Percentiles rank a stretch among this genome's conserved stretches.
Conservation (phyloP, 495 filamentous ascomycete species). For the Neurospora terricola region DNA sequence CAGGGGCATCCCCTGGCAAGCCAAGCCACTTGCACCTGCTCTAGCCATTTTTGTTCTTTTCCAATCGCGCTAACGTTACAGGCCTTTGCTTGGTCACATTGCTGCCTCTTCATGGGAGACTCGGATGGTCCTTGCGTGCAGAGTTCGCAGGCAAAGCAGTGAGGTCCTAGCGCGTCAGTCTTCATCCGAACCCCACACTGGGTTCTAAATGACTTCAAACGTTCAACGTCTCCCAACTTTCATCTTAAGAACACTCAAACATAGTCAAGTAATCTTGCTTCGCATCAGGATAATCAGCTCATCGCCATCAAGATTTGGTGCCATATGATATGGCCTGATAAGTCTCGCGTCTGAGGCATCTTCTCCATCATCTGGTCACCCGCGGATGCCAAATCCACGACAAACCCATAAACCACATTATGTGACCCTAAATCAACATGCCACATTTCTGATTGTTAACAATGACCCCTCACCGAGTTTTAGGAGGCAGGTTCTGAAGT, state of each 20-base stretch:
- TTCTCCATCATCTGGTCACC: background rate
- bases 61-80: background rate
- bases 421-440: background rate
- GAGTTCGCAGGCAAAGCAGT: background rate
- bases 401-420: background rate
- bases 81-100: background rate
- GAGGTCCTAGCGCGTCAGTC: background rate
- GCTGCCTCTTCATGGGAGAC: background rate
- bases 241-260: background rate
- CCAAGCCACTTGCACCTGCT: background rate
- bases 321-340: too few relatives aligned
- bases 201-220: background rate
- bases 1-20: background rate
- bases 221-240: background rate
- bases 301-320: background rate
- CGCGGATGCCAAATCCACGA: background rate
- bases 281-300: background rate
- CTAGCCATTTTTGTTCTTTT: background rate
- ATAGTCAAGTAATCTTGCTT: background rate
- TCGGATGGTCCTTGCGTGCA: background rate
- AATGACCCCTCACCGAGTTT: background rate
- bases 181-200: background rate
- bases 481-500: background rate
- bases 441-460: background rate
- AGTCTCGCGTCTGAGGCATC: too few relatives aligned